Evolutionary conservation across 257 asterid species (phyloP).

Genomic region (Solanum bukasovii): DNA sequence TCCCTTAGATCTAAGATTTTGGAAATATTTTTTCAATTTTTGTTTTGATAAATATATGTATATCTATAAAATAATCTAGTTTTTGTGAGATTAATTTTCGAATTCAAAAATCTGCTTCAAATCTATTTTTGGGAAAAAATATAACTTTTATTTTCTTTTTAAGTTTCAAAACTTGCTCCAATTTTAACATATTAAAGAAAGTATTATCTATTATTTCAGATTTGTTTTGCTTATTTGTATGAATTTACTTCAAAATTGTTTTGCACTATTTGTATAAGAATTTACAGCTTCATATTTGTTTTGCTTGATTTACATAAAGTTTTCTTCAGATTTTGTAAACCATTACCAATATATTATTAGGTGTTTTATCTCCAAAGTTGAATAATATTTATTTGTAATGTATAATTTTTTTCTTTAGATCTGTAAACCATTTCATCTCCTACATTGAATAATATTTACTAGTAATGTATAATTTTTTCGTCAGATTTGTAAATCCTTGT

Average conservation of each 20-base stretch:
- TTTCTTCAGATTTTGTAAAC: not conserved
- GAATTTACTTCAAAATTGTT: no score
- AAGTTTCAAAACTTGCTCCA: not conserved
- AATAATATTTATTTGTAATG: no score
- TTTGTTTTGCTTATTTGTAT: not conserved
- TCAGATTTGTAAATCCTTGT: not conserved
- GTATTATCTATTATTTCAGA: not conserved
- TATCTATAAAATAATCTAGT: not conserved
- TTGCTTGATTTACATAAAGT: not conserved
- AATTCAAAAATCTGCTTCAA: not conserved
- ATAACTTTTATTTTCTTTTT: no score
- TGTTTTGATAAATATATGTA: not conserved
- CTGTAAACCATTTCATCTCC: not conserved
- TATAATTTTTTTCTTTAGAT: not conserved
- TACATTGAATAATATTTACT: not conserved
- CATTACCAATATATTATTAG: not conserved
- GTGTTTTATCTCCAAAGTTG: no score
- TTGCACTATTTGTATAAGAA: no score
- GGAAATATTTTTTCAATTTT: not conserved
- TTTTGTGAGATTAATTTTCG: not conserved
- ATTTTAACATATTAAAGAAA: no score
- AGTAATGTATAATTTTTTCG: no score
- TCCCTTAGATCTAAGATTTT: no score
- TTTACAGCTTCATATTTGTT: not conserved
- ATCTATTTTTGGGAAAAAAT: not conserved